Evolutionary conservation across 2,329 filamentous ascomycete genomes (phyloP), one percentile per base, ranked within the genome.

Genomic region (Colletotrichum neosansevieriae): DNA sequence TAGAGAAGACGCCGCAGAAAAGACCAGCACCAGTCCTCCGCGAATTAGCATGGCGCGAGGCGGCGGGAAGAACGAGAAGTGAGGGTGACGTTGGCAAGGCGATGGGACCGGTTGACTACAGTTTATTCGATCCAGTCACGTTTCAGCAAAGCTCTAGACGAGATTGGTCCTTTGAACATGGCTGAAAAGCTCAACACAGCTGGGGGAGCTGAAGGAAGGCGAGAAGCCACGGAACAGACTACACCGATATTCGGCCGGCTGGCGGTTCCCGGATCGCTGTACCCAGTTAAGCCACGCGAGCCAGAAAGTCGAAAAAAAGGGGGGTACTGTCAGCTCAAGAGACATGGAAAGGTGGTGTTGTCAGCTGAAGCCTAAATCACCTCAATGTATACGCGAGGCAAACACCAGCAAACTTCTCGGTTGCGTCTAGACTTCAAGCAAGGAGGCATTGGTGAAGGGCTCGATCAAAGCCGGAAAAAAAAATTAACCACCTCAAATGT

Each of bases 261-360:
- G 32, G 13, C 29, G 36, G 12, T 36, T 21, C 21, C 58, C 47
- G 58, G 58, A 61, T 53, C 58, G 49, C 51, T 54, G 34, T 34
- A 53, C 58, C 58, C 58, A 53, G 34, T 44, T 15, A 4, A 38
- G 13, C 45, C 47, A 51, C 38, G 58, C 45, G 19, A 49, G 13
- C 57, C 24, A 7, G 24, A 49, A 38, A 36, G 24, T 24, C 4
- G 11, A n/a, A 47, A 24, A 50, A 13, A 24, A 12, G 7, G 21
- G 15, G 34, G 7, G 42, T 45, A 7, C 15, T 45, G 42, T 19
- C 42, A 45, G 42, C 42, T 45, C 42, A 12, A 21, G 21, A 40
- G 51, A 36, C 51, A 40, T 54, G 51, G 51, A 17, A 54, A 12
- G 32, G 51, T 13, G 3, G 51, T 40, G 13, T 21, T 54, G 51